These are phyloP conservation scores for Wickerhamomyces hampshirensis DNA, from an alignment of 805 yeast species.

Conservation along the genomic window DNA sequence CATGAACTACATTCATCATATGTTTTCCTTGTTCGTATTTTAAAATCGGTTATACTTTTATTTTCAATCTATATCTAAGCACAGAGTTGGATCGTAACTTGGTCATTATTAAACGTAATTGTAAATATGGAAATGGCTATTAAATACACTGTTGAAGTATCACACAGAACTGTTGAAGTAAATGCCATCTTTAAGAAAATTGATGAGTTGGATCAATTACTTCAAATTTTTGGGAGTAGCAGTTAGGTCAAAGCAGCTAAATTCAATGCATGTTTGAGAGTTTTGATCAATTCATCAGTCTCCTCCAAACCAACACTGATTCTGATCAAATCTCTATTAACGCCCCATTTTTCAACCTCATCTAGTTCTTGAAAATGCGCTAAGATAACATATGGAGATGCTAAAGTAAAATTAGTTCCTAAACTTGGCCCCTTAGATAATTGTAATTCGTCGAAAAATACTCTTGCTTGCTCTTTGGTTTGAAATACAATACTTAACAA, in stretches of 20 bases:
- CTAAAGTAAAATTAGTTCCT: slow-evolving; percentile 85
- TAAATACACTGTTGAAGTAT: background rate
- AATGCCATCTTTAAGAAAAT: background rate
- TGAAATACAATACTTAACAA: slow-evolving; percentile 69
- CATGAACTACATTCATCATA: too few relatives aligned
- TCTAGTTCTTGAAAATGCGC: slow-evolving; percentile 84
- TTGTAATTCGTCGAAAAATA: slow-evolving; percentile 66
- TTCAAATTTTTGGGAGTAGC: background rate
- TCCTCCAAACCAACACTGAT: slow-evolving; percentile 86
- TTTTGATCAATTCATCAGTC: slow-evolving; percentile 40
- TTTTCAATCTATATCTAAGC: too few relatives aligned
- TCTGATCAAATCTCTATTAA: slow-evolving; percentile 71
- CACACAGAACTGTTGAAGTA: background rate
- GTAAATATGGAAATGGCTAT: slow-evolving; percentile 3
- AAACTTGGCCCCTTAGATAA: slow-evolving; percentile 86
- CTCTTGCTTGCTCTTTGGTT: slow-evolving; percentile 56
- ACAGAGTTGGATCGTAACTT: slow-evolving; percentile 2
- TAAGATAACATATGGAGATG: slow-evolving; percentile 84
- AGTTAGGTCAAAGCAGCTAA: slow-evolving; percentile 17
- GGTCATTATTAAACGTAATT: slow-evolving; percentile 1
- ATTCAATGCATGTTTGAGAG: slow-evolving; percentile 17
- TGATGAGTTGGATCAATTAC: slow-evolving; percentile 2
- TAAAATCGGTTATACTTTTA: too few relatives aligned
- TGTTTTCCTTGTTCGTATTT: too few relatives aligned
- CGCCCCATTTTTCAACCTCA: slow-evolving; percentile 76